Evolutionary conservation across 164 flowering plant species (phyloP).

Genomic region (Magnolia changhungtana): DNA sequence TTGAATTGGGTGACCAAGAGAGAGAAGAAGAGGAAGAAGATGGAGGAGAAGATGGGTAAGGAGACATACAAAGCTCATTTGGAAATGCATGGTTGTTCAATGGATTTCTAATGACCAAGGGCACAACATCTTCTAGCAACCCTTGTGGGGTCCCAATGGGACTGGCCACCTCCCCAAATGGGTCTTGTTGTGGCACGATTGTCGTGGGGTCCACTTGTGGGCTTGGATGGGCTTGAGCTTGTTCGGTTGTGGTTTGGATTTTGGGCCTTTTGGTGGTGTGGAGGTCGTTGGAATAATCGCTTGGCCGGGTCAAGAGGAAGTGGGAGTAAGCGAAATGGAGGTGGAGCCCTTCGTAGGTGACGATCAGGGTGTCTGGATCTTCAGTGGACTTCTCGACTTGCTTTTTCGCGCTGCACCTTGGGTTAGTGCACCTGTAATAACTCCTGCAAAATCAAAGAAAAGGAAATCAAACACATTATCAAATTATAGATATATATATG

Average conservation of each 20-base stretch:
- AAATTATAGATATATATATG: too few species aligned
- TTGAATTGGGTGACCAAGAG: constrained; percentile 21
- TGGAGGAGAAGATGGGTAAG: constrained; percentile 23
- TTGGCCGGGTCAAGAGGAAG: constrained; percentile 19
- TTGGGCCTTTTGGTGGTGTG: constrained; percentile 27
- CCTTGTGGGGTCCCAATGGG: constrained; percentile 32
- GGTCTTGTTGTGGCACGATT: constrained; percentile 6
- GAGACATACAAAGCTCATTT: constrained; percentile 11
- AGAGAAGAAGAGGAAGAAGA: constrained; percentile 16
- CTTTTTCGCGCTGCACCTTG: constrained; percentile 87
- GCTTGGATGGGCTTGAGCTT: neutral
- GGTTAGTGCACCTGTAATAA: constrained; percentile 90
- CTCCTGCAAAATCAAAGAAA: constrained; percentile 43
- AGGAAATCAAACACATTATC: too few species aligned
- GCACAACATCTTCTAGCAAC: constrained; percentile 88
- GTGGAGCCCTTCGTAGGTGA: constrained; percentile 96
- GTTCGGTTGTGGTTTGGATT: constrained; percentile 18
- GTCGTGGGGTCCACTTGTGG: constrained; percentile 6
- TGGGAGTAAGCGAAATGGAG: constrained; percentile 74
- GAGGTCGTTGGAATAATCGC: neutral
- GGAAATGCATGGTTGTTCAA: constrained; percentile 19
- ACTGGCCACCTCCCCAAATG: neutral
- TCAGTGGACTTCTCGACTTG: constrained; percentile 77
- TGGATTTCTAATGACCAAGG: constrained; percentile 60
- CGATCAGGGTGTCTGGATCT: constrained; percentile 69